Evolutionary conservation across 768 basidiomycete species (phyloP), one percentile per base, ranked within the genome.

Genomic region (Lactarius sanguifluus): DNA sequence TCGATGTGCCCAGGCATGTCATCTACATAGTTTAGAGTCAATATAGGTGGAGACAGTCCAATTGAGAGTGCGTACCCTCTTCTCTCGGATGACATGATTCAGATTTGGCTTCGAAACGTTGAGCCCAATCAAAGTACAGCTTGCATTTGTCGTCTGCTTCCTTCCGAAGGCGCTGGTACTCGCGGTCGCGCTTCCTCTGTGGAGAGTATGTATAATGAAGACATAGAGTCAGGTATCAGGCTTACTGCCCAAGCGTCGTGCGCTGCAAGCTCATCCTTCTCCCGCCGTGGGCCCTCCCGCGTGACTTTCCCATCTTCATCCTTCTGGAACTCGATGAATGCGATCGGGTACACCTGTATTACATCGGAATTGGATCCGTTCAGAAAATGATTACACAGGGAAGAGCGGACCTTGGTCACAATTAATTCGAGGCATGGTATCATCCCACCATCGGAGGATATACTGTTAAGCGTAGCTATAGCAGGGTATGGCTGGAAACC

Each of bases 361-460:
- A 20, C 36, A 57, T 40, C 61, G 50, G 30, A 45, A 32, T 16
- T 12, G 62, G 7, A 10, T 6, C 13, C 50, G 13, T 72, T 38
- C 65, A 32, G 40, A 66, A 32, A 23, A 50, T 15, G 50, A 12
- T 9, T 50, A 50, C 25, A 52, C n/a, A 41, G 9, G 32, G 25
- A 6, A 13, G 15, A 5, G 32, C 71, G 43, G 52, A 90, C 86
- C 79, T 90, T 91, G 2, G 82, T 77, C 23, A 98, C 78, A 20
- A 86, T 80, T 10, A 97, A 67, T 73, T 94, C 89, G 82, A 96
- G 80, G 9, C 88, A 81, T 8, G 89, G 79, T 0, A 96, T 83
- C 8, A 80, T 69, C 0, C 96, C 97, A 0, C 97, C 97, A 71
- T 96, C 91, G 0, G 86, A 75, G 0, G 88, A 88, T 59, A 99